Evolutionary conservation across 2,329 filamentous ascomycete genomes (phyloP).

Genomic region (Sclerotinia minor): DNA sequence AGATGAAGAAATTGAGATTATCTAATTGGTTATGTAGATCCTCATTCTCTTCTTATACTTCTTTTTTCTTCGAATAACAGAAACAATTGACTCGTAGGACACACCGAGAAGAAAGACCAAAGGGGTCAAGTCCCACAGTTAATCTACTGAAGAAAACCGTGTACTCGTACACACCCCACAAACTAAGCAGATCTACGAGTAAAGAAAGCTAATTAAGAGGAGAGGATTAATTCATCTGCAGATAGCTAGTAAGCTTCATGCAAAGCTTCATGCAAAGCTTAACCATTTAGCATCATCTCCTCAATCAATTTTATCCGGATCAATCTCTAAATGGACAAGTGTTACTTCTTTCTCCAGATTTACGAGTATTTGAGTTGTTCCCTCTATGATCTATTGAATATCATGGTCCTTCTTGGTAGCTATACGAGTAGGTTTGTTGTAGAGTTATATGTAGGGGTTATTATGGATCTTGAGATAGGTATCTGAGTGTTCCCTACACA

Average conservation of each 20-base stretch:
- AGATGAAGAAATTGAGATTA: background rate
- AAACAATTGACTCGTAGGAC: background rate
- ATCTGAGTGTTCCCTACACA: too few species aligned
- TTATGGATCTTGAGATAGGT: too few species aligned
- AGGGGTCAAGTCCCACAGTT: background rate
- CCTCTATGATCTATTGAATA: too few species aligned
- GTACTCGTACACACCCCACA: too few species aligned
- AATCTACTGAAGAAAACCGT: background rate
- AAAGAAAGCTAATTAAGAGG: background rate
- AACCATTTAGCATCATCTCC: constrained; percentile 6
- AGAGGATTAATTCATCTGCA: background rate
- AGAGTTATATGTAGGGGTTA: too few species aligned
- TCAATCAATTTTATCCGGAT: background rate
- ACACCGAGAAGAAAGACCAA: background rate
- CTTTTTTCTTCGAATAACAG: too few species aligned
- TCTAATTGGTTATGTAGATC: background rate
- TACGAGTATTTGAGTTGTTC: too few species aligned
- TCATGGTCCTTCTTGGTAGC: too few species aligned
- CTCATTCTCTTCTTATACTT: too few species aligned
- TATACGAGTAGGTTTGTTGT: too few species aligned
- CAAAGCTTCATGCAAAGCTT: constrained; percentile 3
- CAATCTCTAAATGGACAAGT: background rate
- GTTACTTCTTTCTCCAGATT: background rate
- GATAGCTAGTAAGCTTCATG: too few species aligned
- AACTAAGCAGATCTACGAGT: background rate